Conservation (phyloP, 352 stramenopile genomes). For the Synura sp. region DNA sequence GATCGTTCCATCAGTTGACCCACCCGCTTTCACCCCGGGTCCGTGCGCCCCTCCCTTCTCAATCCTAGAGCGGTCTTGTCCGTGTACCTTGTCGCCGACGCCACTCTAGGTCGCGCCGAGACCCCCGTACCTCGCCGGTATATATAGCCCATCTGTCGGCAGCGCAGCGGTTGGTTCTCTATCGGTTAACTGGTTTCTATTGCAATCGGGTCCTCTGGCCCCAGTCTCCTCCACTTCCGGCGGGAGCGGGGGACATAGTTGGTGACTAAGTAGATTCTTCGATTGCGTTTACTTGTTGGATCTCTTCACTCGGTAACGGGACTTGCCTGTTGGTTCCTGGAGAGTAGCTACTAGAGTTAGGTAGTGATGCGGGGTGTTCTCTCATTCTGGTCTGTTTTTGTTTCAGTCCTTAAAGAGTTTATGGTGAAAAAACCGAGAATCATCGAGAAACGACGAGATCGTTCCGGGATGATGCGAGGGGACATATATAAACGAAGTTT, state of each 20-base stretch:
- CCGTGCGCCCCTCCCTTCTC: neutral
- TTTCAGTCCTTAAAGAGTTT: too few relatives aligned
- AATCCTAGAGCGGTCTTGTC: neutral
- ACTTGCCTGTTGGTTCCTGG: too few relatives aligned
- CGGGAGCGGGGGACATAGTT: too few relatives aligned
- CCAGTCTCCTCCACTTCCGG: neutral
- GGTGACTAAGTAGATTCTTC: slow-evolving; percentile 10
- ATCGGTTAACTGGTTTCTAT: slow-evolving; percentile 17
- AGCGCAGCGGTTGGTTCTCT: slow-evolving; percentile 18
- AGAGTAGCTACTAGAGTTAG: too few relatives aligned
- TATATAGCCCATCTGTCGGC: neutral
- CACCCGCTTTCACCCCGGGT: neutral
- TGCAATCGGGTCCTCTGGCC: neutral
- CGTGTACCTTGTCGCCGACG: neutral
- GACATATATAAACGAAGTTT: too few relatives aligned
- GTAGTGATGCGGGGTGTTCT: too few relatives aligned
- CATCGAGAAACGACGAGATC: too few relatives aligned
- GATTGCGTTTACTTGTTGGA: slow-evolving; percentile 6
- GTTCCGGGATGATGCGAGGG: too few relatives aligned
- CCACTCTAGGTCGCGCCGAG: neutral
- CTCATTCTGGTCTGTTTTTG: too few relatives aligned
- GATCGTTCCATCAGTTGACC: neutral
- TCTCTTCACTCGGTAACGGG: too few relatives aligned
- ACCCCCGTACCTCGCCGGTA: neutral
- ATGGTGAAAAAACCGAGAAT: too few relatives aligned